A percentile compares a stretch with the other conserved stretches of the same genome.
Evolutionary conservation across 768 basidiomycete species (phyloP).

Genomic region (Lactifluus subvellereus): DNA sequence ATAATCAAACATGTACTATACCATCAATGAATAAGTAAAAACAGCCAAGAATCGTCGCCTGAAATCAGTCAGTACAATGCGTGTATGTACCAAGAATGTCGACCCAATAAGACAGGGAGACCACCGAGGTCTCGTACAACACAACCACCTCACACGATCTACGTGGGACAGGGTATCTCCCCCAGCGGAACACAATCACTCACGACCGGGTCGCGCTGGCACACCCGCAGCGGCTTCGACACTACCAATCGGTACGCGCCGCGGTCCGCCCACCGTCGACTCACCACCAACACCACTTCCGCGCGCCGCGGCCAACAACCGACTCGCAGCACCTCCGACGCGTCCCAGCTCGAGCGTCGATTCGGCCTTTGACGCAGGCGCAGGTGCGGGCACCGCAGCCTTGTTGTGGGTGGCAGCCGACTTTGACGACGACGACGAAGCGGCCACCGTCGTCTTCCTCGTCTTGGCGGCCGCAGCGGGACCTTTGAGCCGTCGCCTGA

Average conservation of each 20-base stretch:
- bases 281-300: too few relatives aligned
- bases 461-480: constrained; percentile 10
- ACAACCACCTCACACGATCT: background rate
- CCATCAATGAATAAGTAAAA: background rate
- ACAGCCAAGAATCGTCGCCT: background rate
- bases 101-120: background rate
- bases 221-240: constrained; percentile 50
- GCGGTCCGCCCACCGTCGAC: constrained; percentile 29
- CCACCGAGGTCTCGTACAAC: too few relatives aligned
- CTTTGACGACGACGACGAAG: background rate
- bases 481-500: constrained; percentile 19
- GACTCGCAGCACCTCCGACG: too few relatives aligned
- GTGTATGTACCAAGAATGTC: constrained; percentile 19
- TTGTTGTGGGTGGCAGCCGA: background rate
- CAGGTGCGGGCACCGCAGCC: background rate
- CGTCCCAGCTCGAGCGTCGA: too few relatives aligned
- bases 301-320: too few relatives aligned
- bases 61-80: too few relatives aligned
- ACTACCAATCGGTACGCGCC: constrained; percentile 63
- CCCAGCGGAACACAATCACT: background rate
- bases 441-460: background rate
- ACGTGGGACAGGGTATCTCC: background rate
- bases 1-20: background rate
- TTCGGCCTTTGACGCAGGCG: constrained; percentile 30
- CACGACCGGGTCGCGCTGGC: constrained; percentile 45